Percentiles rank a stretch among this genome's conserved stretches.
Evolutionary conservation across 2,329 filamentous ascomycete species (phyloP).

Genomic region (Metarhizium sp.): DNA sequence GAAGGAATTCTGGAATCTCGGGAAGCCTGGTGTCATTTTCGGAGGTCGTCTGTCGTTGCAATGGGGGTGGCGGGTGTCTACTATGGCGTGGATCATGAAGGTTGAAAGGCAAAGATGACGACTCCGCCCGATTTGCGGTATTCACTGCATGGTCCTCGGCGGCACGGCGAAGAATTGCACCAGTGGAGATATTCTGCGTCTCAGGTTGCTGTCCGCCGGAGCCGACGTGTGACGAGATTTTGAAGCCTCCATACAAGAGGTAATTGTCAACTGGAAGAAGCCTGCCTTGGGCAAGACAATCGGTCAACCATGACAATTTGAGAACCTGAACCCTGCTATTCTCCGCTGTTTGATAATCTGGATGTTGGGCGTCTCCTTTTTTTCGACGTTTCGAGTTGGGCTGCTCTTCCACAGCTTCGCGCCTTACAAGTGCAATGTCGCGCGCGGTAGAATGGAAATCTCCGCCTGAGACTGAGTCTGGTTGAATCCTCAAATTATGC

Average conservation of each 20-base stretch:
- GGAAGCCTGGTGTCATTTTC: conserved; percentile 60
- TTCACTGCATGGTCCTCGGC: conserved; percentile 8
- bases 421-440: neutral
- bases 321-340: conserved; percentile 39
- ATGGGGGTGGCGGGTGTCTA: conserved; percentile 15
- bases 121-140: neutral
- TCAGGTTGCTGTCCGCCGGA: neutral
- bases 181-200: neutral
- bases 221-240: conserved; percentile 7
- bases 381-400: conserved; percentile 13
- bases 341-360: neutral
- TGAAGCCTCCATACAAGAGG: conserved; percentile 43
- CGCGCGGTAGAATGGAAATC: neutral
- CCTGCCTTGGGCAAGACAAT: conserved; percentile 35
- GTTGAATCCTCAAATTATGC: conserved; percentile 50
- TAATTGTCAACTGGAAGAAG: conserved; percentile 42
- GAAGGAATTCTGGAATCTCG: conserved; percentile 56
- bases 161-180: conserved; percentile 13
- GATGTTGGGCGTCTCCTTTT: neutral
- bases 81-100: too few relatives aligned
- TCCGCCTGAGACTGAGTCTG: conserved; percentile 4
- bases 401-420: conserved; percentile 1
- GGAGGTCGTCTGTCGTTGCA: conserved; percentile 65
- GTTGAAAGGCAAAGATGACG: conserved; percentile 1
- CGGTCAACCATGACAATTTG: conserved; percentile 48